phyloP scores from a whole-genome alignment of 768 basidiomycete genomes.

The Tulasnella sp. region DNA sequence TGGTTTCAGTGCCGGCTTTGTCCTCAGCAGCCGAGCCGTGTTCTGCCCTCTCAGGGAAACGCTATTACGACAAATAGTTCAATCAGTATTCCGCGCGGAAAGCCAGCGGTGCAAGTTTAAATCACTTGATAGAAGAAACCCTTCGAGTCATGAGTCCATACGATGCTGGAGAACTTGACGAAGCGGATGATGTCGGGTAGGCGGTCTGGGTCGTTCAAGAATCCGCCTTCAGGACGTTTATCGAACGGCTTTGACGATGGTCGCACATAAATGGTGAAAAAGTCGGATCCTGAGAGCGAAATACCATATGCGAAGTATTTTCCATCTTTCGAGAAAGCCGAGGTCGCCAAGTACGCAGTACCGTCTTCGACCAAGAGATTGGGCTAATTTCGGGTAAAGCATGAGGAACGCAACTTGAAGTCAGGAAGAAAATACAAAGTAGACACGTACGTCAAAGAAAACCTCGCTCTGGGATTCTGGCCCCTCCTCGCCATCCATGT shows the following conservation, averaged over 20 bases:
- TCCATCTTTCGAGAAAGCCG: slow-evolving; percentile 55
- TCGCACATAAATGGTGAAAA: slow-evolving; percentile 56
- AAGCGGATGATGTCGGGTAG: slow-evolving; percentile 57
- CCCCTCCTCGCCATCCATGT: slow-evolving; percentile 23
- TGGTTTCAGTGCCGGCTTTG: slow-evolving; percentile 46
- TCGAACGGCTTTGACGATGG: slow-evolving; percentile 48
- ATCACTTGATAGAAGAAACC: slow-evolving; percentile 74
- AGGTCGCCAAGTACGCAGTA: slow-evolving; percentile 49
- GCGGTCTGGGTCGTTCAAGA: slow-evolving; percentile 28
- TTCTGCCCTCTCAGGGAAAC: slow-evolving; percentile 43
- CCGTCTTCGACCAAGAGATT: slow-evolving; percentile 65
- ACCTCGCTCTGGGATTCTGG: slow-evolving; percentile 43
- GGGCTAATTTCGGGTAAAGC: slow-evolving; percentile 30
- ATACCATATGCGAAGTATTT: slow-evolving; percentile 67
- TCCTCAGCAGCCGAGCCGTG: slow-evolving; percentile 38
- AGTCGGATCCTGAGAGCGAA: slow-evolving; percentile 60
- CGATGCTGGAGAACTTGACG: slow-evolving; percentile 63
- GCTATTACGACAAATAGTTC: slow-evolving; percentile 26
- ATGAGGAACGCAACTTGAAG: not conserved
- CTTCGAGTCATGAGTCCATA: slow-evolving; percentile 66
- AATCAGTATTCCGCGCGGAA: not conserved
- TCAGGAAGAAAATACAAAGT: not conserved
- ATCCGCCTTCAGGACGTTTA: slow-evolving; percentile 27
- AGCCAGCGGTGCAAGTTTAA: not conserved
- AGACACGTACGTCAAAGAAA: slow-evolving; percentile 57